phyloP scores from a whole-genome alignment of 1,139 yeast genomes.

The Taphrina populina region DNA sequence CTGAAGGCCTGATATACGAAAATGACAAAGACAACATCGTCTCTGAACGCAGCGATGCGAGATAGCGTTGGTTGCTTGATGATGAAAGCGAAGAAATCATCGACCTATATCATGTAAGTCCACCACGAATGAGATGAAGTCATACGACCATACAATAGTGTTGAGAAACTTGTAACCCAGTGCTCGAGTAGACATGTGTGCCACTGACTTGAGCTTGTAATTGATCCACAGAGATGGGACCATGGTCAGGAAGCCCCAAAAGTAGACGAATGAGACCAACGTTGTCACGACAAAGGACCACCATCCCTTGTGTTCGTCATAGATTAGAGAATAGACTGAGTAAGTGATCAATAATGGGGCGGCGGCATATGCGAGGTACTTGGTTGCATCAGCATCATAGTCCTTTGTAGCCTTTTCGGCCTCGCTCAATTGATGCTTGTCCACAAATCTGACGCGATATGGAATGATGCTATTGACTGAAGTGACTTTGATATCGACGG shows the following conservation, averaged over 20 bases:
- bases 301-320: conserved; percentile 50
- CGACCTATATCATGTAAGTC: conserved; percentile 39
- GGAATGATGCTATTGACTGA: conserved; percentile 38
- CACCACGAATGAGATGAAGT: background rate
- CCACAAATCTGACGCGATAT: conserved; percentile 42
- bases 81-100: conserved; percentile 50
- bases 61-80: conserved; percentile 42
- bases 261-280: conserved; percentile 49
- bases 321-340: conserved; percentile 46
- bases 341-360: conserved; percentile 48
- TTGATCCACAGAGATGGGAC: conserved; percentile 49
- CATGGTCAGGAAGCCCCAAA: conserved; percentile 49
- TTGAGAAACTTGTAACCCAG: conserved; percentile 49
- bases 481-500: conserved; percentile 44
- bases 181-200: conserved; percentile 49
- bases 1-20: conserved; percentile 49
- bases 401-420: conserved; percentile 49
- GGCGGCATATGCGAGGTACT: conserved; percentile 47
- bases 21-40: conserved; percentile 48
- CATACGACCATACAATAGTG: conserved; percentile 43
- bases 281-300: conserved; percentile 48
- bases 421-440: conserved; percentile 46
- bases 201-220: conserved; percentile 49
- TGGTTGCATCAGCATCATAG: conserved; percentile 48
- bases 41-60: conserved; percentile 48